These are phyloP conservation scores for Neobulgaria alba DNA, from an alignment of 2,329 filamentous ascomycete species.

Conservation along the genomic window DNA sequence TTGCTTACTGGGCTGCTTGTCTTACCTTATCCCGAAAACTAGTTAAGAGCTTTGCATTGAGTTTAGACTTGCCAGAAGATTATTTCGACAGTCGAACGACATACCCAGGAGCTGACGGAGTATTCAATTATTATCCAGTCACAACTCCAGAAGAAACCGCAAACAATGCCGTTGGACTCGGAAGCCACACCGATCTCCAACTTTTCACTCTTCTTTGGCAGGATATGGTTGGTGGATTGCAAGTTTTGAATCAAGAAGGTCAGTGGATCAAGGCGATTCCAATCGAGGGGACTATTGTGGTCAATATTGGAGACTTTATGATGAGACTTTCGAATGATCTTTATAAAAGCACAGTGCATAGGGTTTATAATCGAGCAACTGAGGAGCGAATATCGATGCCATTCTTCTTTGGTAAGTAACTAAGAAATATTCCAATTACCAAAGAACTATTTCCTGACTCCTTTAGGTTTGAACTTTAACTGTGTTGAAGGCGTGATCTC, in stretches of 20 bases:
- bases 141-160: conserved; percentile 22
- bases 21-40: conserved; percentile 43
- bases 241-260: conserved; percentile 34
- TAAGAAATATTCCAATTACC: not conserved
- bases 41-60: conserved; percentile 44
- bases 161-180: conserved; percentile 33
- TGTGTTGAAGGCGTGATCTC: conserved; percentile 40
- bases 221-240: conserved; percentile 35
- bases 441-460: not conserved
- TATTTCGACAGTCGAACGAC: conserved; percentile 47
- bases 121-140: conserved; percentile 38
- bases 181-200: conserved; percentile 40
- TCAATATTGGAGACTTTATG: conserved; percentile 45
- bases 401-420: conserved; percentile 42
- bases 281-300: conserved; percentile 38
- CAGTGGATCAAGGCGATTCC: conserved; percentile 38
- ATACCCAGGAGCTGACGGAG: conserved; percentile 39
- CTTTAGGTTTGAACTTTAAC: conserved; percentile 40
- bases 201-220: conserved; percentile 43
- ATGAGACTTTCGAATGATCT: conserved; percentile 42
- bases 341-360: conserved; percentile 42
- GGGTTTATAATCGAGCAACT: conserved; percentile 37
- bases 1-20: conserved; percentile 40
- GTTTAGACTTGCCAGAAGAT: conserved; percentile 42
- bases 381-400: conserved; percentile 44